Evolutionary conservation across 257 asterid species (phyloP).

Genomic region (Solanum gandarillasii): DNA sequence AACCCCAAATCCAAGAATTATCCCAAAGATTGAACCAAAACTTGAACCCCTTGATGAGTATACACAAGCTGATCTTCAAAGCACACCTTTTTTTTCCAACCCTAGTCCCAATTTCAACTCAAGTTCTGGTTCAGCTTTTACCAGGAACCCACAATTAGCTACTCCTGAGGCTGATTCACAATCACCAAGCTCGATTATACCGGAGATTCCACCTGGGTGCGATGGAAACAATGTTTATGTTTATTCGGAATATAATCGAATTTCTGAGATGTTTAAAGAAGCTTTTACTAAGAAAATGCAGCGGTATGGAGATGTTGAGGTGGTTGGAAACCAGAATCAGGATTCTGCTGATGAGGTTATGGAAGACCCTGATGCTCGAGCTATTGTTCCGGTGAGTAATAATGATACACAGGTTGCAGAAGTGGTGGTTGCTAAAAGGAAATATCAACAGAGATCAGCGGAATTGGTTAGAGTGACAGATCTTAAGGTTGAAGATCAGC

Average conservation of each 20-base stretch:
- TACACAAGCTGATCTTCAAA: constrained; percentile 2
- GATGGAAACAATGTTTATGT: constrained; percentile 15
- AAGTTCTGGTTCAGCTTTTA: not conserved
- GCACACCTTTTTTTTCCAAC: constrained; percentile 1
- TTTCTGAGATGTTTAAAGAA: constrained; percentile 36
- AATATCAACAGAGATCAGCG: constrained; percentile 41
- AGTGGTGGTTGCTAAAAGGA: constrained; percentile 25
- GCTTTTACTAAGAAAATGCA: constrained; percentile 18
- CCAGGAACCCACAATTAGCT: not conserved
- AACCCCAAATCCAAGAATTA: not conserved
- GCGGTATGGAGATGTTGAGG: not conserved
- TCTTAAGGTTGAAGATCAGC: constrained; percentile 43
- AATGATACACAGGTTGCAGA: constrained; percentile 20
- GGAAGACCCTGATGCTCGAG: constrained; percentile 10
- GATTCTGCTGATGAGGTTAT: not conserved
- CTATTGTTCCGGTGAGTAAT: constrained; percentile 33
- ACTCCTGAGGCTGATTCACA: not conserved
- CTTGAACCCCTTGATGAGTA: constrained; percentile 47
- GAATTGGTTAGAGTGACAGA: constrained; percentile 73
- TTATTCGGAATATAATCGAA: constrained; percentile 38
- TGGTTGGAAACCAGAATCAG: constrained; percentile 9
- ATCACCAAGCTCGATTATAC: not conserved
- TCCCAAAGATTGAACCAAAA: constrained; percentile 43
- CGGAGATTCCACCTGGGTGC: not conserved
- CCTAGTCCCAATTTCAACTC: not conserved